Evolutionary conservation across 768 basidiomycete species (phyloP).

Genomic region (Cystobasidium tubakii): DNA sequence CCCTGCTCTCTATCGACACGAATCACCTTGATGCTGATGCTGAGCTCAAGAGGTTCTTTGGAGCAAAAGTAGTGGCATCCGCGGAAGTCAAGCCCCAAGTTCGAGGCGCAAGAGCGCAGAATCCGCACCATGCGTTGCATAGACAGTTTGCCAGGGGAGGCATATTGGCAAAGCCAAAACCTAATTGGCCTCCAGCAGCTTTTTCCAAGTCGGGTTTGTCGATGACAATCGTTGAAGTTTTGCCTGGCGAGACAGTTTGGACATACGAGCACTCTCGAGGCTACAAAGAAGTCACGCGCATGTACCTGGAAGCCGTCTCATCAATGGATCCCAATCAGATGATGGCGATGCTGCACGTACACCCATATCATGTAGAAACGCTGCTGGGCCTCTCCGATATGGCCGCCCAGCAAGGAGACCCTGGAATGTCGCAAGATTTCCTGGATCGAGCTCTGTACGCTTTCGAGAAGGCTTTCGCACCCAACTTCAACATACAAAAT

Average conservation of each 20-base stretch:
- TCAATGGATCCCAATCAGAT: slow-evolving; percentile 51
- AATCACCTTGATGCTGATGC: slow-evolving; percentile 78
- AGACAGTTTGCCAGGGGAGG: slow-evolving; percentile 52
- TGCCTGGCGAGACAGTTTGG: slow-evolving; percentile 70
- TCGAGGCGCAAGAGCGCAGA: slow-evolving; percentile 39
- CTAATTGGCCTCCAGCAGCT: slow-evolving; percentile 62
- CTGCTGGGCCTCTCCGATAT: slow-evolving; percentile 79
- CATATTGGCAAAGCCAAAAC: slow-evolving; percentile 68
- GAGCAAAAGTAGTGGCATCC: slow-evolving; percentile 67
- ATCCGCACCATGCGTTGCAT: slow-evolving; percentile 43
- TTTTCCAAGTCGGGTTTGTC: slow-evolving; percentile 30
- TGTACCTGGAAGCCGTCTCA: slow-evolving; percentile 45
- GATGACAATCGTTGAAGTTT: slow-evolving; percentile 35
- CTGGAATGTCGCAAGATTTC: slow-evolving; percentile 74
- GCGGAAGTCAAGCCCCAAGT: background rate
- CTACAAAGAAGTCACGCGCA: slow-evolving; percentile 62
- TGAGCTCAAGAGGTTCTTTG: slow-evolving; percentile 90
- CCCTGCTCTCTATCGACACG: slow-evolving; percentile 69
- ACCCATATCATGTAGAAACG: slow-evolving; percentile 91
- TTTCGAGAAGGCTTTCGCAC: slow-evolving; percentile 82
- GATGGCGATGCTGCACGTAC: slow-evolving; percentile 64
- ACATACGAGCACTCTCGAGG: slow-evolving; percentile 77
- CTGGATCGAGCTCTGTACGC: slow-evolving; percentile 90
- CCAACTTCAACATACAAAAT: slow-evolving; percentile 73
- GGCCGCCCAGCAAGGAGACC: slow-evolving; percentile 68